These are phyloP conservation scores for Aspergillus taichungensis DNA, from an alignment of 495 filamentous ascomycete genomes.

Conservation along the genomic window DNA sequence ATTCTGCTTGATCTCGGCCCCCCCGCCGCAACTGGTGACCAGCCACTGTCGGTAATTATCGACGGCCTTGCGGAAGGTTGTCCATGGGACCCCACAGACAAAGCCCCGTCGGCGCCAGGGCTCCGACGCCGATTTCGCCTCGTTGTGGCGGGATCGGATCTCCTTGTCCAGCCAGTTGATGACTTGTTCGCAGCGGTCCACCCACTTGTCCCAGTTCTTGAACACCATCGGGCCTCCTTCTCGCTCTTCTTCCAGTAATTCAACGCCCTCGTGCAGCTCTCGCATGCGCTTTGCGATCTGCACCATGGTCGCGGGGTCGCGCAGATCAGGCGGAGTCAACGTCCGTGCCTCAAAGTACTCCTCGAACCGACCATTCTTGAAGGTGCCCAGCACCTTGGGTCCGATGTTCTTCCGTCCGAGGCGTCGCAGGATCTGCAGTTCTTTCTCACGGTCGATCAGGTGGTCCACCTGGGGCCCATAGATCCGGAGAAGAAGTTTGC, in stretches of 20 bases:
- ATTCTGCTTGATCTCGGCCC: slow-evolving; percentile 54
- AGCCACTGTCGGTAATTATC: slow-evolving; percentile 73
- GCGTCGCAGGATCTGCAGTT: slow-evolving; percentile 77
- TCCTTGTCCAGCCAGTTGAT: slow-evolving; percentile 69
- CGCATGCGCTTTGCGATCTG: slow-evolving; percentile 98
- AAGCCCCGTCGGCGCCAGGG: slow-evolving; percentile 61
- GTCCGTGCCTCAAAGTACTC: slow-evolving; percentile 79
- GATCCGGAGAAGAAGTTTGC: slow-evolving; percentile 81
- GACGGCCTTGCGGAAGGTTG: slow-evolving; percentile 62
- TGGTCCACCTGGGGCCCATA: slow-evolving; percentile 96
- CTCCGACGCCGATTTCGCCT: slow-evolving; percentile 26
- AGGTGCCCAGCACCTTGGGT: slow-evolving; percentile 86
- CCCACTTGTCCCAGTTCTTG: slow-evolving; percentile 95
- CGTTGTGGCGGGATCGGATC: slow-evolving; percentile 39
- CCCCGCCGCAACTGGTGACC: slow-evolving; percentile 57
- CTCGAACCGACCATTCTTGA: slow-evolving; percentile 93
- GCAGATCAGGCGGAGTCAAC: slow-evolving; percentile 67
- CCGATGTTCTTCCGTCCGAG: slow-evolving; percentile 89
- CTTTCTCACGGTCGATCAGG: slow-evolving; percentile 86
- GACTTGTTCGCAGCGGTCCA: slow-evolving; percentile 66
- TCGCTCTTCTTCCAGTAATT: slow-evolving; percentile 69
- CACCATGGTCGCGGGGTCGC: slow-evolving; percentile 70
- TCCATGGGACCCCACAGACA: slow-evolving; percentile 82
- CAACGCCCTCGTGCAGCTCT: slow-evolving; percentile 90
- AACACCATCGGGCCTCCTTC: slow-evolving; percentile 74